phyloP scores from a whole-genome alignment of 305 asterid genomes.

The Fraxinus xanthoxyloides region DNA sequence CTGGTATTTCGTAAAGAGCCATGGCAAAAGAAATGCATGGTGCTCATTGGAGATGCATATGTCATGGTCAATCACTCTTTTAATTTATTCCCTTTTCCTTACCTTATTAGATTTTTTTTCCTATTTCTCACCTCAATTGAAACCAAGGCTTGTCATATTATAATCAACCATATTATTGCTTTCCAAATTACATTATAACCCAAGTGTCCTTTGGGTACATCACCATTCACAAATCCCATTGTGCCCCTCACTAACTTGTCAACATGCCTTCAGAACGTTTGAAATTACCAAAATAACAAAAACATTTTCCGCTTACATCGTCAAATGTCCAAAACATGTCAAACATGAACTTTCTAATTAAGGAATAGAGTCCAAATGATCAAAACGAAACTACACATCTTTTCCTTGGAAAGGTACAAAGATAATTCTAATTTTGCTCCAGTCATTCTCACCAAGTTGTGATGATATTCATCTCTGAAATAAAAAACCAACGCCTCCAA shows the following conservation, averaged over 20 bases:
- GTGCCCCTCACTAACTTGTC: neutral
- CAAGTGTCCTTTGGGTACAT: neutral
- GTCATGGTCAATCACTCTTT: neutral
- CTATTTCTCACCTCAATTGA: neutral
- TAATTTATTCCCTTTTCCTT: neutral
- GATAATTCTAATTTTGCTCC: neutral
- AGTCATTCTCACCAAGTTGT: neutral
- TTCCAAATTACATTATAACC: neutral
- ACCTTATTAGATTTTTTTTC: neutral
- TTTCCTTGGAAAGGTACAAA: neutral
- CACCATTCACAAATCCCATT: neutral
- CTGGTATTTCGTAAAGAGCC: neutral
- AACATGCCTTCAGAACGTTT: neutral
- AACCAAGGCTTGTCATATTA: neutral
- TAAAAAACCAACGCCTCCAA: neutral
- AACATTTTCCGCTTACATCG: neutral
- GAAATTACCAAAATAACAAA: neutral
- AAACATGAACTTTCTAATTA: neutral
- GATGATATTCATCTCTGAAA: neutral
- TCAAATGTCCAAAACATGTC: neutral
- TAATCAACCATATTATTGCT: neutral
- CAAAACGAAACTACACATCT: neutral
- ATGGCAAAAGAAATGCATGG: neutral
- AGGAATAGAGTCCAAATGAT: neutral
- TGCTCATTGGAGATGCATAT: neutral